Conservation (phyloP, 2,329 filamentous ascomycete species). For the Drechslerella dactyloides region DNA sequence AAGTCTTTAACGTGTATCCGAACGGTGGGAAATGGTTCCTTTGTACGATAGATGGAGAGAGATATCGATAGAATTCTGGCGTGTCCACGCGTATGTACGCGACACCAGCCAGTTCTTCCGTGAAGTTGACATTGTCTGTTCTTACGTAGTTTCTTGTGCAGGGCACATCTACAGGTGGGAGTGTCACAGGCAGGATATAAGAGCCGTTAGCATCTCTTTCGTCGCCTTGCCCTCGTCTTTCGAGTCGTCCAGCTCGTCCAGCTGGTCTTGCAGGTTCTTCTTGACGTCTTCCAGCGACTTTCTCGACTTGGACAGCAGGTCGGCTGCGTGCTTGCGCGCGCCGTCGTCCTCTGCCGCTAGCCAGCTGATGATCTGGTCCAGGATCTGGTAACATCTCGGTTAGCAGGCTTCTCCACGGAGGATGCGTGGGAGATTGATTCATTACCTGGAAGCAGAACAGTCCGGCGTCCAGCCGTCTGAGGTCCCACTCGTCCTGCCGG, state of each 20-base stretch:
- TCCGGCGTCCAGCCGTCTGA: slow-evolving; percentile 78
- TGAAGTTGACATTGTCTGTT: no score
- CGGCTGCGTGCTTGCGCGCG: slow-evolving; percentile 69
- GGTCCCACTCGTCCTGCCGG: slow-evolving; percentile 73
- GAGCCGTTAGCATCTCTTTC: slow-evolving; percentile 71
- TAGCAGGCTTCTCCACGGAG: neutral
- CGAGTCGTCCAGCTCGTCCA: slow-evolving; percentile 66
- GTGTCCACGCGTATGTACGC: slow-evolving; percentile 7
- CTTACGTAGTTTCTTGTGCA: neutral
- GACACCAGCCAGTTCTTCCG: no score
- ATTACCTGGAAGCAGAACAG: slow-evolving; percentile 75
- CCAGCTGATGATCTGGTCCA: slow-evolving; percentile 89
- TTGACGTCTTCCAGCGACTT: slow-evolving; percentile 70
- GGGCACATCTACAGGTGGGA: slow-evolving; percentile 45
- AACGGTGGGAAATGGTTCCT: neutral
- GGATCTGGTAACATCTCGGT: slow-evolving; percentile 60
- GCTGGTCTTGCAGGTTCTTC: slow-evolving; percentile 72
- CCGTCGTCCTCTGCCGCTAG: slow-evolving; percentile 85
- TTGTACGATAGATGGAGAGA: slow-evolving; percentile 47
- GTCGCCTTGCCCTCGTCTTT: slow-evolving; percentile 62
- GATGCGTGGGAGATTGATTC: neutral
- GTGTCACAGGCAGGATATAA: slow-evolving; percentile 61
- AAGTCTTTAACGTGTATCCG: no score
- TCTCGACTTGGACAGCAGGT: slow-evolving; percentile 71
- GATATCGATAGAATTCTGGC: neutral